Percentiles rank a stretch among this genome's conserved stretches.
Evolutionary conservation across 148 eudicot genomes (phyloP).

Genomic region (Vaccinium macrocarpon): DNA sequence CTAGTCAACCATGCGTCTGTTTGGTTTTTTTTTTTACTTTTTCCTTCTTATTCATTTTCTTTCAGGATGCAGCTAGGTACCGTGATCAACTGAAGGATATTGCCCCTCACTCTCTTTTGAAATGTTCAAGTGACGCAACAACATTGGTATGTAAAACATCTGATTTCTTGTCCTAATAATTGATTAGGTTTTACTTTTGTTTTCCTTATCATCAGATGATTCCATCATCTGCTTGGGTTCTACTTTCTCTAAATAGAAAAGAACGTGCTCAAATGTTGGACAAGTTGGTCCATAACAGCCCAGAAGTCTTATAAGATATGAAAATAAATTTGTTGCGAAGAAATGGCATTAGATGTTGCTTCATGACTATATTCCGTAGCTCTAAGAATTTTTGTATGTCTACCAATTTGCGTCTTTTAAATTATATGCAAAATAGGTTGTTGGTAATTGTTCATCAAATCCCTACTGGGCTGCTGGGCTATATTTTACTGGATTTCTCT

Average conservation of each 20-base stretch:
- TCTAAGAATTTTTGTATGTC: neutral
- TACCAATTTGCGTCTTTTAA: neutral
- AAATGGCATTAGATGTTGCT: neutral
- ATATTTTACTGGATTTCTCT: too few species aligned
- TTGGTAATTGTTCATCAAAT: neutral
- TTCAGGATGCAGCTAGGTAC: constrained; percentile 81
- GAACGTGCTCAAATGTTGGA: neutral
- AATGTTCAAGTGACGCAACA: constrained; percentile 90
- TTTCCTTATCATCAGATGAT: neutral
- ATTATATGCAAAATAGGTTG: neutral
- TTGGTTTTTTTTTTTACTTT: neutral
- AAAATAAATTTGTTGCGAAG: neutral
- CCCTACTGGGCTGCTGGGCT: neutral
- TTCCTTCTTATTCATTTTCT: neutral
- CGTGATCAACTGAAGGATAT: constrained; percentile 85
- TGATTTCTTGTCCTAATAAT: neutral
- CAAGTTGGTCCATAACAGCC: neutral
- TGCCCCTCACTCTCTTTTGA: constrained; percentile 82
- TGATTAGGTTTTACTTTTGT: neutral
- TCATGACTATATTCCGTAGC: neutral
- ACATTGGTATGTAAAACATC: constrained; percentile 60
- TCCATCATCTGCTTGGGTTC: neutral
- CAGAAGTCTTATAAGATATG: neutral
- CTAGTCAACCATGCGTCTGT: neutral
- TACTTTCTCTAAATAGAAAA: neutral